phyloP scores from a whole-genome alignment of 192 early-diverging fungal genomes.

The Umbelopsis sp. region DNA sequence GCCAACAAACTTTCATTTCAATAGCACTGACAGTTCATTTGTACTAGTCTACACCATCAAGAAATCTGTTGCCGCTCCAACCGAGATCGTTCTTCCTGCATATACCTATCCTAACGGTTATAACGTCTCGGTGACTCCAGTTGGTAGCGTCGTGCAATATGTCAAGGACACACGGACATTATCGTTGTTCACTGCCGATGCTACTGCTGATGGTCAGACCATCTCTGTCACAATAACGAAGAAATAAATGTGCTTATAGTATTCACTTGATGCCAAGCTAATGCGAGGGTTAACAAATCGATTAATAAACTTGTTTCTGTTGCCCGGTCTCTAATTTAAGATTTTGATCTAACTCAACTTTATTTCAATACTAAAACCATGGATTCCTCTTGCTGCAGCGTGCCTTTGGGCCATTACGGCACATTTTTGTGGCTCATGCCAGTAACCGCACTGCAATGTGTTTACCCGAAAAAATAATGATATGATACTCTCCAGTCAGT shows the following conservation, averaged over 20 bases:
- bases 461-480: too few relatives aligned
- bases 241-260: background rate
- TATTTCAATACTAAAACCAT: too few relatives aligned
- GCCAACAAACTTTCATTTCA: conserved; percentile 38
- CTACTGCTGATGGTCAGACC: background rate
- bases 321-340: too few relatives aligned
- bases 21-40: conserved; percentile 37
- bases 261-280: too few relatives aligned
- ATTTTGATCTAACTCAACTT: too few relatives aligned
- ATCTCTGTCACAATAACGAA: conserved; percentile 10
- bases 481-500: too few relatives aligned
- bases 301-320: too few relatives aligned
- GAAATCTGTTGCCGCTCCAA: conserved; percentile 33
- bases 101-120: conserved; percentile 44
- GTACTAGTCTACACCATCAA: conserved; percentile 37
- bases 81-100: conserved; percentile 33
- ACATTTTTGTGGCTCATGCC: too few relatives aligned
- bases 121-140: conserved; percentile 38
- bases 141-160: background rate
- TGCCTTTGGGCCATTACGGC: too few relatives aligned
- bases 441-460: too few relatives aligned
- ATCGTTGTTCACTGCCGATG: background rate
- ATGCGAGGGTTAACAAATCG: too few relatives aligned
- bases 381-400: too few relatives aligned
- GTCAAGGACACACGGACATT: conserved; percentile 9